These are phyloP conservation scores for Mycosarcoma maydis DNA, from an alignment of 1,284 basidiomycete species.

Conservation along the genomic window DNA sequence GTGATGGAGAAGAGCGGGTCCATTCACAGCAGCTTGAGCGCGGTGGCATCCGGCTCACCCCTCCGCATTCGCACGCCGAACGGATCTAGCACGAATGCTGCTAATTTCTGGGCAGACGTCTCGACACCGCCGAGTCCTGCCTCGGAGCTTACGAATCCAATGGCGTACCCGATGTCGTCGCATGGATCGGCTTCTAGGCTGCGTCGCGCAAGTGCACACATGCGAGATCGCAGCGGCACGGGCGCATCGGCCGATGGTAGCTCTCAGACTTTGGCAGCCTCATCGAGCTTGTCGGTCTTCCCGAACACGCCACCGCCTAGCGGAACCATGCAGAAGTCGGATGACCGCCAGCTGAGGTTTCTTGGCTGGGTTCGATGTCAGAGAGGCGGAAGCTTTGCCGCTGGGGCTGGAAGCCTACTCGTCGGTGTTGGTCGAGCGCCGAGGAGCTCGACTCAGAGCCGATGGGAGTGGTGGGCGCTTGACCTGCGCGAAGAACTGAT, in stretches of 20 bases:
- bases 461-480: slow-evolving; percentile 46
- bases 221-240: slow-evolving; percentile 33
- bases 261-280: slow-evolving; percentile 12
- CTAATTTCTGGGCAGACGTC: slow-evolving; percentile 37
- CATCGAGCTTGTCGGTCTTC: slow-evolving; percentile 20
- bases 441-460: slow-evolving; percentile 8
- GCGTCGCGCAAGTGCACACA: slow-evolving; percentile 33
- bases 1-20: slow-evolving; percentile 36
- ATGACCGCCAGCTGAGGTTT: slow-evolving; percentile 34
- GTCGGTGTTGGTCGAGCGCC: slow-evolving; percentile 26
- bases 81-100: slow-evolving; percentile 32
- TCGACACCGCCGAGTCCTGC: slow-evolving; percentile 46
- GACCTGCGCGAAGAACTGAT: slow-evolving; percentile 41
- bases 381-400: slow-evolving; percentile 30
- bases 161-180: slow-evolving; percentile 47
- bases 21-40: slow-evolving; percentile 29
- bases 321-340: slow-evolving; percentile 20
- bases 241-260: slow-evolving; percentile 4
- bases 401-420: slow-evolving; percentile 3
- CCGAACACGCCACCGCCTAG: slow-evolving; percentile 25
- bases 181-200: slow-evolving; percentile 37
- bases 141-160: slow-evolving; percentile 26
- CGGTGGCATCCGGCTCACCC: slow-evolving; percentile 27
- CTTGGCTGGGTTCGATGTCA: slow-evolving; percentile 44
- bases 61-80: slow-evolving; percentile 38